Percentiles rank a stretch among this genome's conserved stretches.
Evolutionary conservation across 2,329 filamentous ascomycete genomes (phyloP).

Genomic region (Colletotrichum ledebouriae): DNA sequence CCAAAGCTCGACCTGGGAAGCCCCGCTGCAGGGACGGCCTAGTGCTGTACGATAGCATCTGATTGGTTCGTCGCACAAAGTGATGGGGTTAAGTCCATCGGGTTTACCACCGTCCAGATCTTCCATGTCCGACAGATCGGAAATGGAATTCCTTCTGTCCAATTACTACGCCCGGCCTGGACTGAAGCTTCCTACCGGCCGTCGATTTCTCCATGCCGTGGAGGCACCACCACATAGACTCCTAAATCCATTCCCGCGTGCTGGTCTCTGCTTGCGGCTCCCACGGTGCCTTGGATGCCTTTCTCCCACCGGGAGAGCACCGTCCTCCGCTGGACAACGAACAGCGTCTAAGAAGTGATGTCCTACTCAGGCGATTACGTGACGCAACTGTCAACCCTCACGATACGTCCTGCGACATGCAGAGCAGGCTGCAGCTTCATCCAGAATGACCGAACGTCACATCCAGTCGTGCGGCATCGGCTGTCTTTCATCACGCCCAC

Average conservation of each 20-base stretch:
- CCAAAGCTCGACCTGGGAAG: neutral
- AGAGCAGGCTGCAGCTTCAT: too few species aligned
- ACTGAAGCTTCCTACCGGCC: conserved; percentile 1
- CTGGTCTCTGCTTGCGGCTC: neutral
- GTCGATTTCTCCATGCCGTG: neutral
- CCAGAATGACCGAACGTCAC: too few species aligned
- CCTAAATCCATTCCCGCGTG: neutral
- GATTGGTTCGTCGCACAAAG: neutral
- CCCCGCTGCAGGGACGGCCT: neutral
- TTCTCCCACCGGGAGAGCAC: too few species aligned
- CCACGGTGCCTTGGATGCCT: too few species aligned
- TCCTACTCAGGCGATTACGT: too few species aligned
- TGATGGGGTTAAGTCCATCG: conserved; percentile 17
- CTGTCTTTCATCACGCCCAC: neutral
- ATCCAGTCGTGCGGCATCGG: neutral
- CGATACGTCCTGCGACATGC: too few species aligned
- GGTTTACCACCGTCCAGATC: conserved; percentile 24
- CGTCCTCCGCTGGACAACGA: too few species aligned
- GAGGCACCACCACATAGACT: neutral
- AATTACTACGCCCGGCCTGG: neutral
- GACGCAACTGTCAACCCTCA: too few species aligned
- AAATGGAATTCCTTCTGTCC: neutral
- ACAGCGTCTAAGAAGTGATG: too few species aligned
- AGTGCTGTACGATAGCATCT: neutral
- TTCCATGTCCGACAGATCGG: conserved; percentile 37